A percentile compares a stretch with the other conserved stretches of the same genome.
These are phyloP conservation scores for Vigna reflexopilosa DNA, from an alignment of 306 rosid genomes.

Conservation along the genomic window DNA sequence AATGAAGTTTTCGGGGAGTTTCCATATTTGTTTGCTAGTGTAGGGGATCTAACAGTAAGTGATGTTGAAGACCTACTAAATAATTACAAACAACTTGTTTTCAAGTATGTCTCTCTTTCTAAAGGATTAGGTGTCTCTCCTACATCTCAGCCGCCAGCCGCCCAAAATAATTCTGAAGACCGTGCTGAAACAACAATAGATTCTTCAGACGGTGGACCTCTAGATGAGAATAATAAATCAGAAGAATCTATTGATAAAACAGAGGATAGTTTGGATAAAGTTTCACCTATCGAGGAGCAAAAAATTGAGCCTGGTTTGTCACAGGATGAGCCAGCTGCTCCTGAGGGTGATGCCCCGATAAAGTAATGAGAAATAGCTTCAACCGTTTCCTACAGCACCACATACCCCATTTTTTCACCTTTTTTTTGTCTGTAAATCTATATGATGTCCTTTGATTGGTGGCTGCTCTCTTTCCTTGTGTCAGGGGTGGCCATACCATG, in stretches of 20 bases:
- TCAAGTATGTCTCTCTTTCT: constrained; percentile 83
- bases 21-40: constrained; percentile 81
- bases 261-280: constrained; percentile 53
- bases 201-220: constrained; percentile 49
- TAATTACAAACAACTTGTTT: constrained; percentile 84
- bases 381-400: background rate
- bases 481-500: constrained; percentile 30
- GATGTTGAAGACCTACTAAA: constrained; percentile 86
- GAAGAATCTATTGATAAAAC: constrained; percentile 38
- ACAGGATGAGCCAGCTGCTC: constrained; percentile 56
- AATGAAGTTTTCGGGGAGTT: constrained; percentile 73
- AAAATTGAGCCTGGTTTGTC: constrained; percentile 55
- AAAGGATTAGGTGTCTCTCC: constrained; percentile 71
- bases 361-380: constrained; percentile 39
- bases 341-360: constrained; percentile 50
- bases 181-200: constrained; percentile 52
- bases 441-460: constrained; percentile 29
- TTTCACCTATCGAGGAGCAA: constrained; percentile 51
- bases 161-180: constrained; percentile 51
- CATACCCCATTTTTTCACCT: constrained; percentile 25
- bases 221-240: constrained; percentile 51
- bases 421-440: constrained; percentile 38
- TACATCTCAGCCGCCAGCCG: constrained; percentile 49
- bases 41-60: constrained; percentile 73
- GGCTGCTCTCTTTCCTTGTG: constrained; percentile 35